Conservation (phyloP, 2,329 filamentous ascomycete species). For the Uncinocarpus reesii region DNA sequence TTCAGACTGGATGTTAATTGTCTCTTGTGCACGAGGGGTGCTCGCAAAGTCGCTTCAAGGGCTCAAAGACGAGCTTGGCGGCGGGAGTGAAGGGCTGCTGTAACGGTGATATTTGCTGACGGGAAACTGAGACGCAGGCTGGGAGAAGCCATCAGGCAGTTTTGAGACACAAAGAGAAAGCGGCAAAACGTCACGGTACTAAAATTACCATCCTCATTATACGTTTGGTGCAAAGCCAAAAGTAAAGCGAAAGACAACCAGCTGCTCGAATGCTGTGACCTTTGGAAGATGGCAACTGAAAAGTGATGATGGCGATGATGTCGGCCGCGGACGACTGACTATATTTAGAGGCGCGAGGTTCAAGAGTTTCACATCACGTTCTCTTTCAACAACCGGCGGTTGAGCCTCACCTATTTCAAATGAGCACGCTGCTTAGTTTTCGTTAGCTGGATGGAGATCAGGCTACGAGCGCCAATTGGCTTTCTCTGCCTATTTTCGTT, state of each 20-base stretch:
- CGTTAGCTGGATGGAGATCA: not conserved
- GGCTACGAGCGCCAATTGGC: not conserved
- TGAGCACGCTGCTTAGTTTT: not conserved
- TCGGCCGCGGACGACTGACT: not conserved
- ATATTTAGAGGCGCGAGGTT: conserved; percentile 7
- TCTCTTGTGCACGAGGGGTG: not conserved
- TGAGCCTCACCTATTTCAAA: conserved; percentile 1
- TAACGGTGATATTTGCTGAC: not conserved
- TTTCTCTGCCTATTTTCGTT: not conserved
- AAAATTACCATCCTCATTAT: not conserved
- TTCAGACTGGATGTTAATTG: not conserved
- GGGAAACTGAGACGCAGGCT: conserved; percentile 7
- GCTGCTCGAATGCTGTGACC: not conserved
- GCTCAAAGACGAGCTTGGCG: conserved; percentile 8
- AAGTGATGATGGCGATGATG: conserved; percentile 2
- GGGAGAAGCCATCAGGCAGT: not conserved
- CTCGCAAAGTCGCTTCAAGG: conserved; percentile 3
- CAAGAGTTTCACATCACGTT: not conserved
- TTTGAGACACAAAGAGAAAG: conserved; percentile 1
- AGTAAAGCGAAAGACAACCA: not conserved
- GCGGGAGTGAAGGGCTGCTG: not conserved
- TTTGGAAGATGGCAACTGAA: not conserved
- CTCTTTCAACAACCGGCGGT: not conserved
- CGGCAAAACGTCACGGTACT: not conserved
- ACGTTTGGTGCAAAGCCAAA: no score